Conservation (phyloP, 345 rosid genomes). For the Melastoma malabathricum region DNA sequence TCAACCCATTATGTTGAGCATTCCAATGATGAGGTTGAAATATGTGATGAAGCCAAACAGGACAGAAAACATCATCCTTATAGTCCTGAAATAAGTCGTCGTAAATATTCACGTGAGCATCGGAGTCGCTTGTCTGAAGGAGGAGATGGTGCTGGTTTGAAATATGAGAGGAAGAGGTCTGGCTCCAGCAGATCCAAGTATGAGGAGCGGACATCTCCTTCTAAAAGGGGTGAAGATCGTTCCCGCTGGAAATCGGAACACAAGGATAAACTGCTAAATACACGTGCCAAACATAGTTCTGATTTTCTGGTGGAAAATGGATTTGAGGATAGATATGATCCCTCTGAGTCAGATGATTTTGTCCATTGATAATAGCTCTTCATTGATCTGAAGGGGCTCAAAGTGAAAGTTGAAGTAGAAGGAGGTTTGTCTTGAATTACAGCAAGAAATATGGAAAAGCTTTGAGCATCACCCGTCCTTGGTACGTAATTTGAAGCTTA, state of each 20-base stretch:
- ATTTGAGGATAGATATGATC: constrained; percentile 80
- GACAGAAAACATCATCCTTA: constrained; percentile 21
- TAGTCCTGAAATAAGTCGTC: constrained; percentile 18
- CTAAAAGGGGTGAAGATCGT: constrained; percentile 6
- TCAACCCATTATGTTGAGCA: constrained; percentile 11
- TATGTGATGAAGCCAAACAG: constrained; percentile 12
- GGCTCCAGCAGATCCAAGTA: constrained; percentile 18
- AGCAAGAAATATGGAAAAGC: neutral
- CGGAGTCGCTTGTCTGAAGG: constrained; percentile 15
- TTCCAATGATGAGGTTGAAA: constrained; percentile 11
- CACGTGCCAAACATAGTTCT: constrained; percentile 14
- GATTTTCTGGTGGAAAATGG: constrained; percentile 14
- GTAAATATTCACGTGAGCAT: constrained; percentile 19
- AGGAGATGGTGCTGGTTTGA: constrained; percentile 25
- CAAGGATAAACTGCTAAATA: constrained; percentile 15
- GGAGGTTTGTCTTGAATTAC: neutral
- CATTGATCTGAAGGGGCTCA: constrained; percentile 10
- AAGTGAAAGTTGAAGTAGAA: constrained; percentile 7
- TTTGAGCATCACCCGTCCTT: neutral
- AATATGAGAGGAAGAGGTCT: constrained; percentile 19
- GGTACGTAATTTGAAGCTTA: constrained; percentile 1
- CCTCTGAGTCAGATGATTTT: constrained; percentile 28
- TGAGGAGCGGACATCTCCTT: constrained; percentile 17
- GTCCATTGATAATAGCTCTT: no score
- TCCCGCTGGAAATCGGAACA: constrained; percentile 10